phyloP scores from a whole-genome alignment of 2,329 filamentous ascomycete species.

The Cercospora sojina region DNA sequence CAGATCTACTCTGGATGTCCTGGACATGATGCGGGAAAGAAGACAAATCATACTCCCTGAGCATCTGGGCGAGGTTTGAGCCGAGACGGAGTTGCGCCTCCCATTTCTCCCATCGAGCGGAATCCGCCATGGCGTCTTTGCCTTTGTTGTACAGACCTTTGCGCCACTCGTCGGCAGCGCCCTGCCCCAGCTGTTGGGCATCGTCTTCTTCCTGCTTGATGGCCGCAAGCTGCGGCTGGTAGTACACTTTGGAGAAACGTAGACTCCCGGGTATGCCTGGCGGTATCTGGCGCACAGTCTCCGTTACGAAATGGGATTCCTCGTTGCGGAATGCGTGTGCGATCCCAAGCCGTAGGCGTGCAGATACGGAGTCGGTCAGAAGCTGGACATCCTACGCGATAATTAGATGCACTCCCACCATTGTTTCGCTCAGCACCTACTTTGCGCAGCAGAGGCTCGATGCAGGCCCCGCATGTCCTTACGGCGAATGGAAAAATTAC shows the following conservation, averaged over 20 bases:
- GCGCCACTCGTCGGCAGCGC: conserved; percentile 72
- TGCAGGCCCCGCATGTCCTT: conserved; percentile 65
- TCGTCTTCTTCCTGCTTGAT: conserved; percentile 63
- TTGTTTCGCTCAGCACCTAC: conserved; percentile 49
- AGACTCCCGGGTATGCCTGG: conserved; percentile 48
- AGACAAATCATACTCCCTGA: conserved; percentile 38
- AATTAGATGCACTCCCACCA: not conserved
- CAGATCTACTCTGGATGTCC: conserved; percentile 27
- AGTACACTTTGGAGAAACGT: conserved; percentile 66
- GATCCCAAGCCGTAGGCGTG: conserved; percentile 65
- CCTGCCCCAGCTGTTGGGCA: conserved; percentile 65
- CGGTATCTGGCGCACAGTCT: conserved; percentile 54
- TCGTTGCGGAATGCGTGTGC: conserved; percentile 66
- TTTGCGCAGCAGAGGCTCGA: conserved; percentile 61
- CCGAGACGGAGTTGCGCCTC: conserved; percentile 45
- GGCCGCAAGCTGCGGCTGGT: conserved; percentile 60
- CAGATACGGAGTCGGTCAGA: conserved; percentile 59
- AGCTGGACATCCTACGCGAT: conserved; percentile 65
- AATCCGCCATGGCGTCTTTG: conserved; percentile 59
- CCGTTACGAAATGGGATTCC: conserved; percentile 60
- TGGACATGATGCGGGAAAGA: conserved; percentile 30
- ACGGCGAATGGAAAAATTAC: conserved; percentile 71
- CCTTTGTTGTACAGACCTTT: conserved; percentile 70
- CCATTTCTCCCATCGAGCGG: conserved; percentile 74
- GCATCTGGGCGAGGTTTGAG: conserved; percentile 31